Evolutionary conservation across 2,329 filamentous ascomycete genomes (phyloP), one percentile per base, ranked within the genome.

Genomic region (Verticillium tricorpus): DNA sequence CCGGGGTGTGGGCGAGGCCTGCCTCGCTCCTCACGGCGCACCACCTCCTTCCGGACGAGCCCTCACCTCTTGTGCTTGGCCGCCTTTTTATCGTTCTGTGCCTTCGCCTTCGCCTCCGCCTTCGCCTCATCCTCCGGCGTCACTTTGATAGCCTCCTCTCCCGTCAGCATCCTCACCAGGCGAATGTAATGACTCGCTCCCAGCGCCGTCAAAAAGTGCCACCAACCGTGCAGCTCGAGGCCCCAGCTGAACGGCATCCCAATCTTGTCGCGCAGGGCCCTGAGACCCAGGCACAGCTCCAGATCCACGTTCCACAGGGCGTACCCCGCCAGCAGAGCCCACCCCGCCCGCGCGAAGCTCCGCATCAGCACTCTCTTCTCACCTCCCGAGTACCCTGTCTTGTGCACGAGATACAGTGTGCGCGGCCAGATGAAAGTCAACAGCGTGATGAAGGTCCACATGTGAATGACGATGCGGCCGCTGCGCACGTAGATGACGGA

Each of bases 221-320:
- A 88, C 85, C 85, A 88, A 1, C 84, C 85, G 67, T 88, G 85
- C 15, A 87, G 68, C 71, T 88, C 85, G 5, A 88, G 69, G 0
- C 84, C 37, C 70, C 82, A 85, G 1, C 79, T 81, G 78, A 77
- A 84, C 0, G 85, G 85, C 54, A 85, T 69, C 0, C 85, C 85
- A 2, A 87, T 65, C 0, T 60, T 65, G 8, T 73, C 71, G 57
- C 83, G 79, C 12, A 80, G 64, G 0, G 65, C 62, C 2, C 83
- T 80, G 28, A 88, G 73, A 62, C 78, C 69, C 0, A 71, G 69
- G 66, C 85, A 88, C 14, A 77, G 74, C 66, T 83, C 78, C 11
- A 82, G 77, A 56, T 87, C 85, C 17, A 87, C 76, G 58, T 83
- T 80, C 85, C 85, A 88, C 28, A 88, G 69, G 11, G 77, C 67